Evolutionary conservation across 768 basidiomycete genomes (phyloP).

Genomic region (Rhizopogon salebrosus): DNA sequence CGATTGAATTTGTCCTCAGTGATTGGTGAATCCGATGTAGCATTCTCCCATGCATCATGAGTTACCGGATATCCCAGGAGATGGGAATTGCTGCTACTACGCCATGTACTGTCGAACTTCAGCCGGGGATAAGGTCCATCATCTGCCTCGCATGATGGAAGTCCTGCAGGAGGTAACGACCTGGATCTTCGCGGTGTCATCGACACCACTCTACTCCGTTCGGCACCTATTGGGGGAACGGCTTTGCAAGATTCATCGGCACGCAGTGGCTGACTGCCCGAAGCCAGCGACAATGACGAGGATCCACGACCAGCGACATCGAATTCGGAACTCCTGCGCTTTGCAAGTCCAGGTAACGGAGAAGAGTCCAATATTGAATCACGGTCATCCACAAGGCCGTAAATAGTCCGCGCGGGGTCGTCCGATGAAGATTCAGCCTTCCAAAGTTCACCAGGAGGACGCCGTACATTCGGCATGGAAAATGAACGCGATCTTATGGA

Average conservation of each 20-base stretch:
- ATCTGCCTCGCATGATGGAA: not conserved
- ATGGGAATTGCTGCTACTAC: not conserved
- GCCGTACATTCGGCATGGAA: constrained; percentile 11
- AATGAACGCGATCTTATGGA: constrained; percentile 10
- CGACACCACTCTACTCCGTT: constrained; percentile 20
- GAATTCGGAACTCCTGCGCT: constrained; percentile 5
- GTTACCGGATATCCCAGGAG: not conserved
- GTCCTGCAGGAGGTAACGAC: not conserved
- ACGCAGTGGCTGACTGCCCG: constrained; percentile 21
- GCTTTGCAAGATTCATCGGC: constrained; percentile 16
- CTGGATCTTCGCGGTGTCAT: constrained; percentile 9
- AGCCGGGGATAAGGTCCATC: not conserved
- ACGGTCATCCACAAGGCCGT: not conserved
- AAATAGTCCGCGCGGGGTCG: constrained; percentile 1
- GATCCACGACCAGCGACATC: constrained; percentile 8
- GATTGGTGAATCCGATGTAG: not conserved
- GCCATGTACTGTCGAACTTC: not conserved
- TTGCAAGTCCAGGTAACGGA: constrained; percentile 16
- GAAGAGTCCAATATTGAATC: not conserved
- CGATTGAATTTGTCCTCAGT: constrained; percentile 19
- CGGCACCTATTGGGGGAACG: constrained; percentile 25
- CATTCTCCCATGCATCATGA: no score
- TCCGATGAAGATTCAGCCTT: constrained; percentile 5
- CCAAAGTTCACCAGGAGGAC: constrained; percentile 18
- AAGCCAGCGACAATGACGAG: constrained; percentile 17